phyloP scores from a whole-genome alignment of 495 filamentous ascomycete species.

The Umbilicaria muhlenbergii region DNA sequence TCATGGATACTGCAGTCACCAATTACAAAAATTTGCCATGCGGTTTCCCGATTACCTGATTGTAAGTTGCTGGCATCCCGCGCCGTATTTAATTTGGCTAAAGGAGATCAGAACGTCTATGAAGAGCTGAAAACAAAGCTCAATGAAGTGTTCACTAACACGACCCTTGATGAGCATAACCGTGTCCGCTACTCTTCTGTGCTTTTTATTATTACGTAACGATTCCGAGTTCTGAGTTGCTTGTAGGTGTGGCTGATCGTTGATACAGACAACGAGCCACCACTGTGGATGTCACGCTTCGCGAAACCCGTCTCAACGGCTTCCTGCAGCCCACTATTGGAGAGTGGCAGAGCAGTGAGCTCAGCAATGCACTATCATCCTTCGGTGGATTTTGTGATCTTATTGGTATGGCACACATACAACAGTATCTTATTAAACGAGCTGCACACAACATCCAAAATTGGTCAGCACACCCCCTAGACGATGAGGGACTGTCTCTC shows the following conservation, averaged over 20 bases:
- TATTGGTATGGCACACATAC: slow-evolving; percentile 62
- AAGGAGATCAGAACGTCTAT: slow-evolving; percentile 49
- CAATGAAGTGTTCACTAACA: slow-evolving; percentile 57
- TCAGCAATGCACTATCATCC: slow-evolving; percentile 52
- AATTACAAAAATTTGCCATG: slow-evolving; percentile 75
- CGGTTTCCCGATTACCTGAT: slow-evolving; percentile 82
- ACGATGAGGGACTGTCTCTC: slow-evolving; percentile 60
- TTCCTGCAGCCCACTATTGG: slow-evolving; percentile 68
- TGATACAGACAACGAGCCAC: slow-evolving; percentile 55
- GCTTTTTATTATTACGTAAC: slow-evolving; percentile 79
- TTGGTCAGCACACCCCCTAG: slow-evolving; percentile 64
- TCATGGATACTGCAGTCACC: slow-evolving; percentile 63
- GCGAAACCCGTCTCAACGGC: slow-evolving; percentile 45
- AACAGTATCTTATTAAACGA: slow-evolving; percentile 58
- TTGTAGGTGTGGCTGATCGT: slow-evolving; percentile 1
- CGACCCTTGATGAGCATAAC: slow-evolving; percentile 59
- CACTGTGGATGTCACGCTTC: slow-evolving; percentile 49
- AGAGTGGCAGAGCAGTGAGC: slow-evolving; percentile 59
- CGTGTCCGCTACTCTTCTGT: slow-evolving; percentile 52
- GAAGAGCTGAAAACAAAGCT: slow-evolving; percentile 72
- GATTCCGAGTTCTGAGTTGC: neutral
- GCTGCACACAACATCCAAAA: slow-evolving; percentile 64
- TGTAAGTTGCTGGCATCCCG: slow-evolving; percentile 21
- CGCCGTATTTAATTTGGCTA: slow-evolving; percentile 1
- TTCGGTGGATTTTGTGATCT: slow-evolving; percentile 68